These are phyloP conservation scores for Arthrinium puccinioides DNA, from an alignment of 2,329 filamentous ascomycete species.

Conservation along the genomic window DNA sequence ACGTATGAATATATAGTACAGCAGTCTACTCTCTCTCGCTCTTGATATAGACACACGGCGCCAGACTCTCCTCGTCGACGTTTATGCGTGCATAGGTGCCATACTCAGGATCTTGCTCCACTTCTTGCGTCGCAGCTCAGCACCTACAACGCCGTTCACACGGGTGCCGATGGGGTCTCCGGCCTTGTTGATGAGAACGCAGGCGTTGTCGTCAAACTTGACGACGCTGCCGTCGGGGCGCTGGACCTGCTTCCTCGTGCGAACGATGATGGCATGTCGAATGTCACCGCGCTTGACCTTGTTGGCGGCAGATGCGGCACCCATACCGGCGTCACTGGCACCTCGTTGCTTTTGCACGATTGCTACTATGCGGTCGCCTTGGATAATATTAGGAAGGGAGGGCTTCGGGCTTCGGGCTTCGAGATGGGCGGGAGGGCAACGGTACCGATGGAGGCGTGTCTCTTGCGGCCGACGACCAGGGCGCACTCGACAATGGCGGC, in stretches of 20 bases:
- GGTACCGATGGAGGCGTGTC: conserved; percentile 78
- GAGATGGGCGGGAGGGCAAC: neutral
- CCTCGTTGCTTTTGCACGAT: conserved; percentile 96
- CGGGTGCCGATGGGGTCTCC: conserved; percentile 92
- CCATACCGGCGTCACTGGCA: conserved; percentile 62
- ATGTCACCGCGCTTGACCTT: conserved; percentile 97
- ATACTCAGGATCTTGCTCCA: conserved; percentile 98
- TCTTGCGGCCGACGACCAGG: conserved; percentile 85
- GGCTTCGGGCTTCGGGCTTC: neutral
- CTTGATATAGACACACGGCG: too few relatives aligned
- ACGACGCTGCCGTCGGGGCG: conserved; percentile 84
- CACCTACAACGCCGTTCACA: conserved; percentile 85
- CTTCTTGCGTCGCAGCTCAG: conserved; percentile 82
- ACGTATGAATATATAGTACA: neutral
- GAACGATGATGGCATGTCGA: conserved; percentile 89
- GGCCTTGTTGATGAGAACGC: conserved; percentile 92
- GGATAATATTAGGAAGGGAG: neutral
- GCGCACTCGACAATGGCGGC: conserved; percentile 95
- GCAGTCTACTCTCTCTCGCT: neutral
- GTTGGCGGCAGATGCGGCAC: conserved; percentile 68
- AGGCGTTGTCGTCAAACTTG: conserved; percentile 95
- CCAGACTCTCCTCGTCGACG: conserved; percentile 4
- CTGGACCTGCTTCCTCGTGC: conserved; percentile 81
- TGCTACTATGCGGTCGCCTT: conserved; percentile 93
- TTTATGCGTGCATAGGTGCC: conserved; percentile 63